These are phyloP conservation scores for Clonostachys byssicola DNA, from an alignment of 2,329 filamentous ascomycete species.

Conservation along the genomic window DNA sequence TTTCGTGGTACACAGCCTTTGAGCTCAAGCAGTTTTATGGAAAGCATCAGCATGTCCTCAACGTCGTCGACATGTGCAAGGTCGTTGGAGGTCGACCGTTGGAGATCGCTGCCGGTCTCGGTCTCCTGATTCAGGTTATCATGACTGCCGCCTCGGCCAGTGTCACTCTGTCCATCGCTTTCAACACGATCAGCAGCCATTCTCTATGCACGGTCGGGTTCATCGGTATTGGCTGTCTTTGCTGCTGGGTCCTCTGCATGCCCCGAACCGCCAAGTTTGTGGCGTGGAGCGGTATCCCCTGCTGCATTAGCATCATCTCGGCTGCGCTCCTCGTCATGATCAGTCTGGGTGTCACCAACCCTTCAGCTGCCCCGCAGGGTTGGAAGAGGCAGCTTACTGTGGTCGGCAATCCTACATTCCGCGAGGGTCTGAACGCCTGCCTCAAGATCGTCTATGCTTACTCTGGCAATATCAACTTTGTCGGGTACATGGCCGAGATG, in stretches of 20 bases:
- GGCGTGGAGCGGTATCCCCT: conserved; percentile 19
- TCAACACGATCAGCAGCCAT: conserved; percentile 63
- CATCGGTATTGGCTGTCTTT: conserved; percentile 56
- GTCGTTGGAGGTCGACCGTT: conserved; percentile 31
- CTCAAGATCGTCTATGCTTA: conserved; percentile 27
- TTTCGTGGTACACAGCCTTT: conserved; percentile 58
- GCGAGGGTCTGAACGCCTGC: conserved; percentile 22
- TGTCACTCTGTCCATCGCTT: conserved; percentile 61
- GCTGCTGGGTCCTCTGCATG: conserved; percentile 60
- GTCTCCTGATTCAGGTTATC: conserved; percentile 69
- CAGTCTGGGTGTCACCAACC: conserved; percentile 20
- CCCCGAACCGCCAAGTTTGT: conserved; percentile 57
- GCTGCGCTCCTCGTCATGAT: conserved; percentile 29
- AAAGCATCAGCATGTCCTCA: conserved; percentile 62
- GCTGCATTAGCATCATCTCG: conserved; percentile 21
- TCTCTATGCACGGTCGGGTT: conserved; percentile 63
- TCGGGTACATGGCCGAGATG: conserved; percentile 28
- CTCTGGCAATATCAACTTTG: conserved; percentile 28
- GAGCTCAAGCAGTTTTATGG: conserved; percentile 61
- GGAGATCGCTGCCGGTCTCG: conserved; percentile 35
- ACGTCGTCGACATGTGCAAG: conserved; percentile 67
- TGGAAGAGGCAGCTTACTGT: conserved; percentile 17
- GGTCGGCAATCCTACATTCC: conserved; percentile 19
- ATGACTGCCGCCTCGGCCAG: conserved; percentile 66
- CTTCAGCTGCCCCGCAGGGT: conserved; percentile 13